Percentiles rank a stretch among this genome's conserved stretches.
Evolutionary conservation across 495 filamentous ascomycete species (phyloP).

Genomic region (Hypoxylon fuscum): DNA sequence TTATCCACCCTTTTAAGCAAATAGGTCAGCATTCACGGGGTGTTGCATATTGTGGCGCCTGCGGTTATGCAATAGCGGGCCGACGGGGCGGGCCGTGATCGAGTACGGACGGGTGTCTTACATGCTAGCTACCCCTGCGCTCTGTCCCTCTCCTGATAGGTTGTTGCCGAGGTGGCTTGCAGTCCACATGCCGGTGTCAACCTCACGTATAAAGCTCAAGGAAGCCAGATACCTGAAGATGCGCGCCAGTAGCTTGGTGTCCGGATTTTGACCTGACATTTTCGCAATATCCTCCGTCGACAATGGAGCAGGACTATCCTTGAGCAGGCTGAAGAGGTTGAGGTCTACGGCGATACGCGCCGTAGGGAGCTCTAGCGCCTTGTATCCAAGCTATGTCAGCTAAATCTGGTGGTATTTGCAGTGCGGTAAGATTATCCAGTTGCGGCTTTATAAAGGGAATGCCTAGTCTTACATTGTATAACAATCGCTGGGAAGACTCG

Average conservation of each 20-base stretch:
- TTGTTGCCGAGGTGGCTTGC: conserved; percentile 32
- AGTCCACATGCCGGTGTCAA: conserved; percentile 21
- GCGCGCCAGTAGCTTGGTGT: conserved; percentile 24
- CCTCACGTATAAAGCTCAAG: conserved; percentile 22
- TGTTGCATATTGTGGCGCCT: background rate
- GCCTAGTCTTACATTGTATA: conserved; percentile 27
- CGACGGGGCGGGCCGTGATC: background rate
- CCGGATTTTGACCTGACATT: conserved; percentile 18
- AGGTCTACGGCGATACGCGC: conserved; percentile 31
- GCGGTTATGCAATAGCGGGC: no score
- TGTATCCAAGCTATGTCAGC: background rate
- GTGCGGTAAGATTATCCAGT: background rate
- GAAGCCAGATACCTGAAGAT: conserved; percentile 35
- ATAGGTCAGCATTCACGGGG: background rate
- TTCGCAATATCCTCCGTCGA: conserved; percentile 29
- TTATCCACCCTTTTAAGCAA: conserved; percentile 31
- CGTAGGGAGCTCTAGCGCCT: conserved; percentile 20
- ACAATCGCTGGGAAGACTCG: conserved; percentile 23
- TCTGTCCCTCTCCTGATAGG: conserved; percentile 29
- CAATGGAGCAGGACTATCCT: conserved; percentile 15
- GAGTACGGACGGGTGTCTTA: conserved; percentile 7
- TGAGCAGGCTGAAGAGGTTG: conserved; percentile 25
- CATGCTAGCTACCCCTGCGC: conserved; percentile 25
- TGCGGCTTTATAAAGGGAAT: background rate
- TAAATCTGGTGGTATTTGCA: background rate